These are phyloP conservation scores for Talaromyces sp. DNA, from an alignment of 2,329 filamentous ascomycete genomes.

Conservation along the genomic window DNA sequence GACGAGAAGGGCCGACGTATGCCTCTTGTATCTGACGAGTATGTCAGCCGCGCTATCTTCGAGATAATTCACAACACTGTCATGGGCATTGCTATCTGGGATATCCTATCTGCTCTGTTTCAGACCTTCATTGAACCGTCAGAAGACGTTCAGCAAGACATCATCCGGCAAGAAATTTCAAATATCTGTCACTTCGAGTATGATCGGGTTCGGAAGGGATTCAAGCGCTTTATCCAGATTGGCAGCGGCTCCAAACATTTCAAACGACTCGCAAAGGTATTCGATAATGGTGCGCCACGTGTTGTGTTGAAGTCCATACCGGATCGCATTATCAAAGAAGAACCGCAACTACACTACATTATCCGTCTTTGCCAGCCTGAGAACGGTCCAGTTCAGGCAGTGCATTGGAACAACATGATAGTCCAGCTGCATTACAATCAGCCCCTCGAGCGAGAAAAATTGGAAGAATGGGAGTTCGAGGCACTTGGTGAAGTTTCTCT, in stretches of 20 bases:
- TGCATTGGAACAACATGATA: slow-evolving; percentile 14
- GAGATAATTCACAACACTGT: slow-evolving; percentile 41
- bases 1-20: slow-evolving; percentile 47
- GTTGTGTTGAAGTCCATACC: slow-evolving; percentile 44
- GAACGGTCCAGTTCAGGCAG: slow-evolving; percentile 34
- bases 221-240: slow-evolving; percentile 44
- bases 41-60: slow-evolving; percentile 44
- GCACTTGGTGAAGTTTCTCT: neutral
- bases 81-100: slow-evolving; percentile 40
- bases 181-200: slow-evolving; percentile 49
- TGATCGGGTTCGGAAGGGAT: slow-evolving; percentile 33
- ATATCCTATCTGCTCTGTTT: slow-evolving; percentile 22
- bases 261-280: slow-evolving; percentile 37
- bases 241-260: slow-evolving; percentile 41
- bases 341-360: slow-evolving; percentile 46
- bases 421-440: neutral
- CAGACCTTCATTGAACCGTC: slow-evolving; percentile 26
- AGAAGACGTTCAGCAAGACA: slow-evolving; percentile 30
- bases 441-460: neutral
- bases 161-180: slow-evolving; percentile 47
- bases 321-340: slow-evolving; percentile 35
- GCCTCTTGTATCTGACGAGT: slow-evolving; percentile 40
- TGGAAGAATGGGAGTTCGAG: neutral
- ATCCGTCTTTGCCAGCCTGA: slow-evolving; percentile 45
- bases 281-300: slow-evolving; percentile 36